A percentile compares a stretch with the other conserved stretches of the same genome.
phyloP scores from a whole-genome alignment of 2,329 filamentous ascomycete species.

The Talaromyces albobiverticillius region DNA sequence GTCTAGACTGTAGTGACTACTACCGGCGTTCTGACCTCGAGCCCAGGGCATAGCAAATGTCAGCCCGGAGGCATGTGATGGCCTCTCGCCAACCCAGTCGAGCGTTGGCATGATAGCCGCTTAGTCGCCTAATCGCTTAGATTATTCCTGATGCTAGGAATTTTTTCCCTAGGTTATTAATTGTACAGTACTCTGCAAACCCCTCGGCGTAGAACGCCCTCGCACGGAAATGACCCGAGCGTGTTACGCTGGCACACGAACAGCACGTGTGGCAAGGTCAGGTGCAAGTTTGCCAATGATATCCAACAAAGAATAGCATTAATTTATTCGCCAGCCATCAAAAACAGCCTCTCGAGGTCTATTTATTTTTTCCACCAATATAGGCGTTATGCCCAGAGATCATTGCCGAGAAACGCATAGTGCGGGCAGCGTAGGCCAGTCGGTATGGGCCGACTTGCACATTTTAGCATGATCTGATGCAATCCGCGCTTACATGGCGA shows the following conservation, averaged over 20 bases:
- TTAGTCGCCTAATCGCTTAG: no score
- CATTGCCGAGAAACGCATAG: not conserved
- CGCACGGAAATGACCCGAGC: no score
- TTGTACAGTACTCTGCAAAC: no score
- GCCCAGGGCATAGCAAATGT: constrained; percentile 48
- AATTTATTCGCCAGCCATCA: not conserved
- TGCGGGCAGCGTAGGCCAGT: no score
- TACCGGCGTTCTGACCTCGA: constrained; percentile 38
- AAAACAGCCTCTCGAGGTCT: not conserved
- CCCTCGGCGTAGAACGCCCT: no score
- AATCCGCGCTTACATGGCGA: constrained; percentile 13
- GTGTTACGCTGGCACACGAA: no score
- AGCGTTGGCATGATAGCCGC: constrained; percentile 2
- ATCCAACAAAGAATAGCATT: not conserved
- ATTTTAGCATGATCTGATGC: constrained; percentile 9
- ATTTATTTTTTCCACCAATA: constrained; percentile 8
- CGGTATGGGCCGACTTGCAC: not conserved
- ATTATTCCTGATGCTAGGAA: no score
- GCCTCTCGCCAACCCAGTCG: constrained; percentile 42
- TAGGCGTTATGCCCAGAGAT: not conserved
- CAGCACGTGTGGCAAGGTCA: no score
- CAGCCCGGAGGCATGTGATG: constrained; percentile 33
- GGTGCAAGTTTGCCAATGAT: no score
- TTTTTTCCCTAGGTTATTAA: no score
- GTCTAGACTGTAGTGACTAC: constrained; percentile 32